Evolutionary conservation across 1,284 basidiomycete genomes (phyloP).

Genomic region (Pholiota adiposa): DNA sequence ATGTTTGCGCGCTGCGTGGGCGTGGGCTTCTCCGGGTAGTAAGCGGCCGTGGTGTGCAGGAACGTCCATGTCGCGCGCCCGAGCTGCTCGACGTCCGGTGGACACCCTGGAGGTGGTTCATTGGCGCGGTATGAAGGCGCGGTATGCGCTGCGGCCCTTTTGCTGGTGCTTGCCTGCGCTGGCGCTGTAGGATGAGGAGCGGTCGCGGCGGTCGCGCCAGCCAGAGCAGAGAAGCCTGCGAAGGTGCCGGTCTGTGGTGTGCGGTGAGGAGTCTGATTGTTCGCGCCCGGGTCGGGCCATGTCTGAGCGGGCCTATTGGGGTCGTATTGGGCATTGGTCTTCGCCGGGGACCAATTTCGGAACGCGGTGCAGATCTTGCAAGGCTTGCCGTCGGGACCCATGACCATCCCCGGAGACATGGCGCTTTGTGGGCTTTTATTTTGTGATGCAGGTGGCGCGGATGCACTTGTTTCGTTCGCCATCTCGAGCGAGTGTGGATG

Average conservation of each 20-base stretch:
- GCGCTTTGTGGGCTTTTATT: slow-evolving; percentile 2
- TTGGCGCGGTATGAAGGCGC: slow-evolving; percentile 30
- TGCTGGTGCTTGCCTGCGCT: not conserved
- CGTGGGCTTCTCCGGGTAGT: slow-evolving; percentile 85
- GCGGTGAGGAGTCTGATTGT: slow-evolving; percentile 3
- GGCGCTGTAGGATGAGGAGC: slow-evolving; percentile 12
- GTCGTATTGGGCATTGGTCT: slow-evolving; percentile 33
- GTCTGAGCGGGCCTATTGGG: slow-evolving; percentile 17
- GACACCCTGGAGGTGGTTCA: slow-evolving; percentile 72
- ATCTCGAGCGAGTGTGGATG: slow-evolving; percentile 1
- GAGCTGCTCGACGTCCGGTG: slow-evolving; percentile 85
- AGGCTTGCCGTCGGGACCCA: slow-evolving; percentile 91
- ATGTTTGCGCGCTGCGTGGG: slow-evolving; percentile 78
- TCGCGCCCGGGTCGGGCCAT: slow-evolving; percentile 20
- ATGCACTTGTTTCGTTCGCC: slow-evolving; percentile 4
- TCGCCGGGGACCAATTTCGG: slow-evolving; percentile 68
- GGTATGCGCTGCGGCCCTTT: slow-evolving; percentile 1
- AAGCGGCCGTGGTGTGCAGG: slow-evolving; percentile 91
- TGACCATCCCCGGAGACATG: slow-evolving; percentile 77
- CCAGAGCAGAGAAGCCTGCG: slow-evolving; percentile 36
- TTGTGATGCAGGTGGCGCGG: slow-evolving; percentile 8
- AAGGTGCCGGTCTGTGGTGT: slow-evolving; percentile 13
- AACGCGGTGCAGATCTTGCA: slow-evolving; percentile 91
- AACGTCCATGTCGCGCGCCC: slow-evolving; percentile 96
- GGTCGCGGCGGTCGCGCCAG: slow-evolving; percentile 43